Conservation (phyloP, 495 filamentous ascomycete genomes). For the Trichoderma reesei region DNA sequence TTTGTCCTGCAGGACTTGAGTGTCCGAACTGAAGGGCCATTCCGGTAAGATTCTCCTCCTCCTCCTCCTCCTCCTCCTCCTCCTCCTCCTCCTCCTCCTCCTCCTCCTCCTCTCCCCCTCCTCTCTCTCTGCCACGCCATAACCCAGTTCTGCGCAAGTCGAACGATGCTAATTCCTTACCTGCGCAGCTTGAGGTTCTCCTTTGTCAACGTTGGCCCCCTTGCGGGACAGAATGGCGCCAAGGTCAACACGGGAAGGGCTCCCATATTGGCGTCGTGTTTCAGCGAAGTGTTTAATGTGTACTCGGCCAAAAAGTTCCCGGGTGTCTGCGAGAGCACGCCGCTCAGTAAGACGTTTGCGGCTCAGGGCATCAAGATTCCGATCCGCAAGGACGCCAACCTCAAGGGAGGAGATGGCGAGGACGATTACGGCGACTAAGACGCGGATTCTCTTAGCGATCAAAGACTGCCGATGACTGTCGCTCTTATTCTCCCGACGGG, state of each 20-base stretch:
- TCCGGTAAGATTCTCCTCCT: constrained; percentile 51
- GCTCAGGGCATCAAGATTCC: constrained; percentile 95
- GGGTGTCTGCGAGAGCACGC: constrained; percentile 88
- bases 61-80: too few species aligned
- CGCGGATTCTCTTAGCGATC: background rate
- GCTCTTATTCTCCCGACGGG: background rate
- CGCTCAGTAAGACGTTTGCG: constrained; percentile 89
- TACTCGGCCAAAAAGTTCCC: constrained; percentile 97
- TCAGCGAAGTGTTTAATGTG: constrained; percentile 85
- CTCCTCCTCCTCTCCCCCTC: too few species aligned
- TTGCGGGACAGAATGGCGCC: constrained; percentile 20
- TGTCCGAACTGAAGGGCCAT: constrained; percentile 83
- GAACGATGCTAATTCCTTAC: constrained; percentile 3
- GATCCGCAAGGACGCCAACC: constrained; percentile 75
- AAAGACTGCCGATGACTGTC: background rate
- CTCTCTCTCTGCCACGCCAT: too few species aligned
- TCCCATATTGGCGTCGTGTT: constrained; percentile 78
- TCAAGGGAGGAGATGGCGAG: constrained; percentile 51
- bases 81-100: too few species aligned
- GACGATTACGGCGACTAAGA: constrained; percentile 19
- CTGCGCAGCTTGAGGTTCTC: constrained; percentile 38
- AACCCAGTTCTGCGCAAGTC: too few species aligned
- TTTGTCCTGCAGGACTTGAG: constrained; percentile 95
- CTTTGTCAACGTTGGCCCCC: constrained; percentile 73
- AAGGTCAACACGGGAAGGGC: constrained; percentile 67